Evolutionary conservation across 2,329 filamentous ascomycete genomes (phyloP), one percentile per base, ranked within the genome.

Genomic region (Aspergillus novofumigatus): DNA sequence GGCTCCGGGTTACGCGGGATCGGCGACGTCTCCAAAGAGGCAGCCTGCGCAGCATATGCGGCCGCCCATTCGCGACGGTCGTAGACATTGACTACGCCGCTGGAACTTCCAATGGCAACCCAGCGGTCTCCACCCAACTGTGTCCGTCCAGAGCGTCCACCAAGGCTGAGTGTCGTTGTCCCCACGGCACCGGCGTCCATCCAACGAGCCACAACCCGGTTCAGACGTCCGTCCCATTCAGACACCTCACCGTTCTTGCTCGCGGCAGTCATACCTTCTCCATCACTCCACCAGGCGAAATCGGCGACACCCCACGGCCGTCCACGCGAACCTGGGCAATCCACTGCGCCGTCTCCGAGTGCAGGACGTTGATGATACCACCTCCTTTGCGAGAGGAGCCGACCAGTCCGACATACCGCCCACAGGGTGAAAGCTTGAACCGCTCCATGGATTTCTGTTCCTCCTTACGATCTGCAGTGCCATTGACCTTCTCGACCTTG

Each of bases 31-130:
- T 61, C 60, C 4, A 62, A 59, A 49, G 62, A 59, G n/a, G 53
- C 52, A 44, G 58, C 42, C 29, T 75, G 75, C 35, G 59, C 65
- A 59, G 69, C 66, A 59, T 72, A 73, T 51, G 78, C 65, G 32
- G 69, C 69, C 42, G 77, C 76, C 77, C 91, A 86, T 28, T 82
- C 79, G 61, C 83, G 79, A 4, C 94, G 88, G 71, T 97, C 91
- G 77, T 99, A 99, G 59, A 99, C 82, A 74, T 97, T 97, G 56
- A 95, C 86, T 57, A 99, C 90, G 58, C 94, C 94, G 60, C 86
- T 92, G 62, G 85, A 89, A 57, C 89, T 92, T 10, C 94, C 94
- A 47, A 97, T 80, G 0, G 90, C 92, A 14, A 97, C 85, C 92
- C 92, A 99, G 57, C 90, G 83, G 74, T 96, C 90, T 3, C 87